phyloP scores from a whole-genome alignment of 768 basidiomycete genomes.

The Peribolospora baueri region DNA sequence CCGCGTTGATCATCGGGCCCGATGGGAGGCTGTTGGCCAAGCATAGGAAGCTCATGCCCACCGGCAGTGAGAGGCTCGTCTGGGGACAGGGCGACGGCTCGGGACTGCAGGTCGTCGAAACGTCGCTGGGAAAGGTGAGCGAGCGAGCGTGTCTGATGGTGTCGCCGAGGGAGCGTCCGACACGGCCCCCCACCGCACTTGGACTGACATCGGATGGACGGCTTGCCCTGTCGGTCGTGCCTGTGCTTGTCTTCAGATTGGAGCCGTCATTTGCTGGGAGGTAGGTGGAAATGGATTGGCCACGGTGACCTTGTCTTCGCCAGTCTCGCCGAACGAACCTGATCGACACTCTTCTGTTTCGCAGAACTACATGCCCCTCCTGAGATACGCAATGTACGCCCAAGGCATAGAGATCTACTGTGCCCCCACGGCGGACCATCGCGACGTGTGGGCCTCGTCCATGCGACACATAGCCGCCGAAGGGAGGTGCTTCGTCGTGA shows the following conservation, averaged over 20 bases:
- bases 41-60: slow-evolving; percentile 9
- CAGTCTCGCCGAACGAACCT: too few species aligned
- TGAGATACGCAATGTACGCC: neutral
- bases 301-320: too few species aligned
- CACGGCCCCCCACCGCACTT: too few species aligned
- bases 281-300: too few species aligned
- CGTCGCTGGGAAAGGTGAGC: slow-evolving; percentile 8
- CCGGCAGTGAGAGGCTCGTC: neutral
- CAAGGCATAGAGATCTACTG: neutral
- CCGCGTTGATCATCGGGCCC: slow-evolving; percentile 9
- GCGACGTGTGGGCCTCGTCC: neutral
- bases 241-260: too few species aligned
- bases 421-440: neutral
- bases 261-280: neutral
- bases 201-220: too few species aligned
- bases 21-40: slow-evolving; percentile 8
- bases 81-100: neutral
- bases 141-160: too few species aligned
- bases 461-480: neutral
- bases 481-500: neutral
- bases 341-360: too few species aligned
- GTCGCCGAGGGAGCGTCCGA: too few species aligned
- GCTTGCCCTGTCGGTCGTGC: too few species aligned
- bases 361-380: neutral
- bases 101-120: slow-evolving; percentile 9